phyloP scores from a whole-genome alignment of 257 asterid species.

The Plectranthus barbatus region DNA sequence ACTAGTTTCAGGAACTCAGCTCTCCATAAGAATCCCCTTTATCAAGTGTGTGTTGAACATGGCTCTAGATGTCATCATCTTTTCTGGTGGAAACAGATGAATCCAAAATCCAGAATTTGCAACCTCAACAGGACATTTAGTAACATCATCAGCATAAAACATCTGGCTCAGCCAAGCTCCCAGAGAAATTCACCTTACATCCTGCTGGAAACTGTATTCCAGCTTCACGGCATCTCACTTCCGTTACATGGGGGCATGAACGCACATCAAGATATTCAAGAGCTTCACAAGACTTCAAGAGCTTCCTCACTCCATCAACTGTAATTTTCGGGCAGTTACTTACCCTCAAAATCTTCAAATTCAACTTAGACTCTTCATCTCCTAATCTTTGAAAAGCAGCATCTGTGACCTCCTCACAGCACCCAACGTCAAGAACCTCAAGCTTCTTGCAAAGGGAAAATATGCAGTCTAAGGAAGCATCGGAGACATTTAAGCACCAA shows the following conservation, averaged over 20 bases:
- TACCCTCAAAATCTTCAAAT: conserved; percentile 57
- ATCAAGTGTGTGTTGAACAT: background rate
- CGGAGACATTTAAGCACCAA: conserved; percentile 83
- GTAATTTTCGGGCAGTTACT: conserved; percentile 80
- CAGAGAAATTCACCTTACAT: conserved; percentile 67
- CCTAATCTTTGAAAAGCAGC: conserved; percentile 68
- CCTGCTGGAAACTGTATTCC: conserved; percentile 62
- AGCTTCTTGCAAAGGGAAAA: conserved; percentile 55
- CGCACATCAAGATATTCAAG: conserved; percentile 84
- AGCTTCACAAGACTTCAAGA: conserved; percentile 50
- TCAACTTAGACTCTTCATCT: conserved; percentile 30
- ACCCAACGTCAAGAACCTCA: conserved; percentile 84
- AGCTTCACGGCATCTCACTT: conserved; percentile 56
- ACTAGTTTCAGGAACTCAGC: background rate
- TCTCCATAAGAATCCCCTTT: background rate
- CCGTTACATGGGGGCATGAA: conserved; percentile 71
- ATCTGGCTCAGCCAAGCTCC: conserved; percentile 74
- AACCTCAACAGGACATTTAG: background rate
- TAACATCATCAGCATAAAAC: conserved; percentile 34
- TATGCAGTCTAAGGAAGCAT: conserved; percentile 44
- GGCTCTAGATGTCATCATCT: background rate
- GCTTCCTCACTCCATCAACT: conserved; percentile 48
- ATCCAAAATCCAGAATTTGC: conserved; percentile 1
- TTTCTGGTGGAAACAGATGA: background rate
- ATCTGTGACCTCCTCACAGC: conserved; percentile 85